Evolutionary conservation across 306 rosid species (phyloP).

Genomic region (Pueraria montana): DNA sequence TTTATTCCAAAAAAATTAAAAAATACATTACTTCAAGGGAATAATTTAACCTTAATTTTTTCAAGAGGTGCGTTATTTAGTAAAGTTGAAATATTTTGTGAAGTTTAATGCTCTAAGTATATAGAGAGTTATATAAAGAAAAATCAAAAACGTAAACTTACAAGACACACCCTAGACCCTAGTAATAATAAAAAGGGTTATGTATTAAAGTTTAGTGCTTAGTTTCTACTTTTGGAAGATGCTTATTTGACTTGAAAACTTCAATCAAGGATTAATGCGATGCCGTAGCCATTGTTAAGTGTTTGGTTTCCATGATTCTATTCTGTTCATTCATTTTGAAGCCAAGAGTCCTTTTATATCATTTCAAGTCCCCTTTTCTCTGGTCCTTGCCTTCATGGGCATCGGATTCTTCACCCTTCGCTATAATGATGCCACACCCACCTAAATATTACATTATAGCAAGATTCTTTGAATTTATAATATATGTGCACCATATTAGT

Average conservation of each 20-base stretch:
- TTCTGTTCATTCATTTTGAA: conserved; percentile 14
- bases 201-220: background rate
- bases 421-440: background rate
- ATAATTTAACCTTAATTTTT: too few relatives aligned
- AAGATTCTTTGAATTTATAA: background rate
- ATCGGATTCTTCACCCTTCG: background rate
- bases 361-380: background rate
- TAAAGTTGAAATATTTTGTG: too few relatives aligned
- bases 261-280: background rate
- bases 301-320: background rate
- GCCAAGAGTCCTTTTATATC: background rate
- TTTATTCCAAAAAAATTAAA: too few relatives aligned
- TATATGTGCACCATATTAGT: background rate
- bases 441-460: background rate
- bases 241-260: background rate
- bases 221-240: background rate
- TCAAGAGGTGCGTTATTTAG: too few relatives aligned
- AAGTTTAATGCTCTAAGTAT: too few relatives aligned
- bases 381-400: background rate
- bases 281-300: background rate
- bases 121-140: too few relatives aligned
- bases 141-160: too few relatives aligned
- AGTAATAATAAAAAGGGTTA: background rate
- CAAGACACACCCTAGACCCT: background rate
- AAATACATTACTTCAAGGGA: too few relatives aligned